Percentiles rank a stretch among this genome's conserved stretches.
Evolutionary conservation across 441 rosid genomes (phyloP).

Genomic region (Geranium incanum): DNA sequence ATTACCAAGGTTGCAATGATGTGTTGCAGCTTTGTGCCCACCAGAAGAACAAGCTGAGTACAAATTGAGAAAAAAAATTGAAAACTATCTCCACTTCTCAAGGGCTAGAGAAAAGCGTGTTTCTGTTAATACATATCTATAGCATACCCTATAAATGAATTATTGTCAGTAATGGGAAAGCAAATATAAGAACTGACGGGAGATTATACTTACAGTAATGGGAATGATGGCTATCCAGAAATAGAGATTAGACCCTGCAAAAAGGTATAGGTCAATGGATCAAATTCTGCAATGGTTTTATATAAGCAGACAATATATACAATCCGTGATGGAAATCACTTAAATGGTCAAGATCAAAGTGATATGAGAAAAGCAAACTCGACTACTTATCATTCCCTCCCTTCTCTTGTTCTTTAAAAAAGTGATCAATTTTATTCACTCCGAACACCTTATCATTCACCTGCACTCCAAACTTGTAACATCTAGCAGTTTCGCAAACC

Average conservation of each 20-base stretch:
- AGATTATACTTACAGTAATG: constrained; percentile 47
- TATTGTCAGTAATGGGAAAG: constrained; percentile 1
- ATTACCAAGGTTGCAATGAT: constrained; percentile 56
- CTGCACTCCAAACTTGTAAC: no score
- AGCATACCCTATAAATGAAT: neutral
- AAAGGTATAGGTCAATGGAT: constrained; percentile 15
- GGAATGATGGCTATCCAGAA: constrained; percentile 96
- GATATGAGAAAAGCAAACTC: no score
- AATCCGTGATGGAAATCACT: no score
- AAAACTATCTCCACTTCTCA: neutral
- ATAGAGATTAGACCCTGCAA: constrained; percentile 84
- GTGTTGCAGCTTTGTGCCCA: constrained; percentile 61
- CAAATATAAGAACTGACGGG: constrained; percentile 8
- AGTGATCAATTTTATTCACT: no score
- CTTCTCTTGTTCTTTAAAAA: no score
- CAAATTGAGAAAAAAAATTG: constrained; percentile 8
- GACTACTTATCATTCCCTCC: no score
- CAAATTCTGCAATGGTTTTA: neutral
- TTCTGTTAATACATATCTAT: neutral
- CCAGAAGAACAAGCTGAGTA: constrained; percentile 47
- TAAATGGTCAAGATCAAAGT: no score
- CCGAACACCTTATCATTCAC: no score
- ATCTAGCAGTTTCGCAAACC: no score
- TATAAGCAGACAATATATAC: no score
- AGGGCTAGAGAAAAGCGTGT: no score